Base-by-base conservation (phyloP, 345 rosid species). In the Hypericum perforatum region DNA sequence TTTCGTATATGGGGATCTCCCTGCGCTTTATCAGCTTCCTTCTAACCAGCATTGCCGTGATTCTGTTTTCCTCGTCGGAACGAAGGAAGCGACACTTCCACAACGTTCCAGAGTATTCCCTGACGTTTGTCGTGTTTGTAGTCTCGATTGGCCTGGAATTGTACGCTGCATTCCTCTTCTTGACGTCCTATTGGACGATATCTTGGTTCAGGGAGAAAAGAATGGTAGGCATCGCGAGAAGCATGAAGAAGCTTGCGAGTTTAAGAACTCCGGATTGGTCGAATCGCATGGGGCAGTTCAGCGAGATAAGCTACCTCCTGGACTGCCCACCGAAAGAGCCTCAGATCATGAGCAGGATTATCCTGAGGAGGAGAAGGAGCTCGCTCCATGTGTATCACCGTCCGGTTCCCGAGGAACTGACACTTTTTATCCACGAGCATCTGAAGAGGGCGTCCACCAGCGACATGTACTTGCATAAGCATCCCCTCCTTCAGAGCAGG, bases 1-100 rank as follows among this genome's bases (percentile, higher is more conserved):
- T 53, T 16, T 29, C 59, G 16, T 0, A 5, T 15, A 22, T 2
- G 7, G 75, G 78, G 39, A 37, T 36, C 32, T 11, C 11, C 53
- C 61, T 68, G 43, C 71, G 81, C 5, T 9, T 36, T 43, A 45
- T 71, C 53, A 59, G 38, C 37, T 45, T 65, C 11, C 10, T 45
- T 1, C 55, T 7, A 13, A 46, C 63, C 11, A 11, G 53, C 39
- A 42, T 42, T 0, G 64, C 64, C 8, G 6, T 68, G 10, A 37
- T 66, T 13, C 8, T 53, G 38, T 75, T 49, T 15, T 53, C 42
- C 7, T 11, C 50, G 8, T 5, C 11, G 7, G 41, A 8, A 7
- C 29, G 13, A 8, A n/a, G 29, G 5, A 36, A 44, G 59, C 13
- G 11, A 3, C 4, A 14, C 0, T 16, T 54, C 46, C 5, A 42